These are phyloP conservation scores for Apiospora kogelbergensis DNA, from an alignment of 2,329 filamentous ascomycete genomes.

Conservation along the genomic window DNA sequence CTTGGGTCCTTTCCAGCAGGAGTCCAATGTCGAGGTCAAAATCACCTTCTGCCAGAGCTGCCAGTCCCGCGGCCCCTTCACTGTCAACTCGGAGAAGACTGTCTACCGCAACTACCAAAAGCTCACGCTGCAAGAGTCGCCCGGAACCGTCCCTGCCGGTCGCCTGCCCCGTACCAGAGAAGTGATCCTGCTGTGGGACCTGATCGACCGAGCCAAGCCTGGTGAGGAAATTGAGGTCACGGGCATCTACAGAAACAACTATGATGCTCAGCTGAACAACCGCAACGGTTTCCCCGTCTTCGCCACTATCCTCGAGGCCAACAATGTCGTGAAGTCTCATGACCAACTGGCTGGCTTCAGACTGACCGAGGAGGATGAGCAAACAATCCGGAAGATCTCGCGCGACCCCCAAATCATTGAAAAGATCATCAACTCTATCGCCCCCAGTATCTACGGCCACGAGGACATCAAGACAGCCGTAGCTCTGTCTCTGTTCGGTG, in stretches of 20 bases:
- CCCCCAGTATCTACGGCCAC: slow-evolving; percentile 96
- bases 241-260: slow-evolving; percentile 97
- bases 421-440: slow-evolving; percentile 89
- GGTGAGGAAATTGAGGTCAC: slow-evolving; percentile 98
- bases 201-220: slow-evolving; percentile 95
- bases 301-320: slow-evolving; percentile 94
- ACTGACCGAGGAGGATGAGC: slow-evolving; percentile 92
- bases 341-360: slow-evolving; percentile 97
- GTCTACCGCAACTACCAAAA: slow-evolving; percentile 99
- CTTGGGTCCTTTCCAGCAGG: slow-evolving; percentile 94
- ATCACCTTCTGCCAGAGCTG: slow-evolving; percentile 96
- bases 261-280: slow-evolving; percentile 96
- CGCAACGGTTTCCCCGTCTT: slow-evolving; percentile 99
- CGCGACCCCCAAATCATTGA: slow-evolving; percentile 90
- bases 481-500: slow-evolving; percentile 90
- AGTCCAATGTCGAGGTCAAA: slow-evolving; percentile 94
- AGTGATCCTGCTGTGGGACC: slow-evolving; percentile 92
- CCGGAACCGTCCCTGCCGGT: slow-evolving; percentile 93
- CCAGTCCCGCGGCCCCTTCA: slow-evolving; percentile 93
- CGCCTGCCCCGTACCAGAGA: slow-evolving; percentile 91
- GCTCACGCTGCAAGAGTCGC: slow-evolving; percentile 93
- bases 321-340: slow-evolving; percentile 94
- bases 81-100: slow-evolving; percentile 93
- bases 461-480: slow-evolving; percentile 96
- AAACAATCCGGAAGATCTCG: slow-evolving; percentile 82